Conservation (phyloP, 2,329 filamentous ascomycete genomes). For the Alternaria sp. region DNA sequence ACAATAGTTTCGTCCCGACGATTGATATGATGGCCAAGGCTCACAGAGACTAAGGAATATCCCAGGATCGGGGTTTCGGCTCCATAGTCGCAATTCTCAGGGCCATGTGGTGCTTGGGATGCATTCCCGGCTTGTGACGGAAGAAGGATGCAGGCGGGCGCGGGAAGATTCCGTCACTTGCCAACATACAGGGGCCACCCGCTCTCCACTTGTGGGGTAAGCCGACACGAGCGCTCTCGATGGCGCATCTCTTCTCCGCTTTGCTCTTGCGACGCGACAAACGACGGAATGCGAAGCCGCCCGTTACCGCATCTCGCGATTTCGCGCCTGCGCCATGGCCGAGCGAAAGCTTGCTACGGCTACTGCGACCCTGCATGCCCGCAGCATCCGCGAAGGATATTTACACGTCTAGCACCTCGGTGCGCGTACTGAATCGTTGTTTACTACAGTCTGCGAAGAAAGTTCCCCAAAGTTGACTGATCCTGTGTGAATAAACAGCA, state of each 20-base stretch:
- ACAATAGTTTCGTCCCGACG: background rate
- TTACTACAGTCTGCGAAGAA: conserved; percentile 35
- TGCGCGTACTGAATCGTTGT: conserved; percentile 26
- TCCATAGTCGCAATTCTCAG: conserved; percentile 15
- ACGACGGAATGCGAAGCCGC: conserved; percentile 40
- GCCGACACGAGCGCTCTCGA: conserved; percentile 19
- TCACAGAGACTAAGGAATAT: background rate
- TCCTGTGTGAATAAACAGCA: conserved; percentile 32
- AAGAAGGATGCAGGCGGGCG: conserved; percentile 26
- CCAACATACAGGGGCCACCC: conserved; percentile 12
- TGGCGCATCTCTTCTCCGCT: conserved; percentile 24
- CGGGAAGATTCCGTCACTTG: conserved; percentile 40
- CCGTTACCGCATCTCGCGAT: conserved; percentile 40
- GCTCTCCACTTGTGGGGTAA: conserved; percentile 30
- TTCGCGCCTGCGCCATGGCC: conserved; percentile 29
- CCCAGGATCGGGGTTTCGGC: conserved; percentile 19
- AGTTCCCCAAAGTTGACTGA: conserved; percentile 41
- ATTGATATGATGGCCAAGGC: background rate
- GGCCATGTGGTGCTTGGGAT: conserved; percentile 5
- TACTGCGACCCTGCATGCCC: conserved; percentile 38
- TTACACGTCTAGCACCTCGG: conserved; percentile 3
- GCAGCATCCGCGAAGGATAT: conserved; percentile 28
- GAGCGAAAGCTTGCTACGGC: conserved; percentile 13
- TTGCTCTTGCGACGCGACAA: conserved; percentile 18
- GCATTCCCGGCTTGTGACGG: conserved; percentile 38